Conservation (phyloP, 2,329 filamentous ascomycete species). For the Zymoseptoria tritici region DNA sequence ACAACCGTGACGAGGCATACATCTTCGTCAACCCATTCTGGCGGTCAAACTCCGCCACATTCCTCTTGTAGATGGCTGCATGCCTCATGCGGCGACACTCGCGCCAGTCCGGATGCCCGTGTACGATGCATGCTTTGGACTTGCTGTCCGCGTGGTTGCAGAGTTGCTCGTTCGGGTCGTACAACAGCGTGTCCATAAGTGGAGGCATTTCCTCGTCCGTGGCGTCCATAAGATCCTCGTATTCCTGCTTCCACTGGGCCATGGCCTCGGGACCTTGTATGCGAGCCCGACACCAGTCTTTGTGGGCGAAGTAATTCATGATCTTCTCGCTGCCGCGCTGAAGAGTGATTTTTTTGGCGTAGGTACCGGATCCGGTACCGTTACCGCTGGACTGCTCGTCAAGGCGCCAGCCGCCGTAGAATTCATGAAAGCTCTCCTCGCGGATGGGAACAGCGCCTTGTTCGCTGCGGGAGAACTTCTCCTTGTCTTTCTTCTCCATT, state of each 20-base stretch:
- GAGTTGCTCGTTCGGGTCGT: neutral
- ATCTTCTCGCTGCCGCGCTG: constrained; percentile 4
- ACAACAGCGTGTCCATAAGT: constrained; percentile 4
- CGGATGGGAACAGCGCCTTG: constrained; percentile 9
- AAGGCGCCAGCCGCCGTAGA: constrained; percentile 7
- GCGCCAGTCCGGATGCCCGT: constrained; percentile 11
- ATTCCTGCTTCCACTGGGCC: constrained; percentile 1
- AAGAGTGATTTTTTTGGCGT: constrained; percentile 12
- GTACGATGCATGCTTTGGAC: constrained; percentile 7
- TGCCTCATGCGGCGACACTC: constrained; percentile 6
- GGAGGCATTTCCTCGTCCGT: constrained; percentile 1
- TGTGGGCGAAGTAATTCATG: constrained; percentile 3
- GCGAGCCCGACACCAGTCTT: constrained; percentile 1
- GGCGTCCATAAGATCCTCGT: constrained; percentile 1
- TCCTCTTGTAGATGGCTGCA: neutral
- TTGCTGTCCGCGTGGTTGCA: constrained; percentile 6
- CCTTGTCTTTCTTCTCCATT: constrained; percentile 16
- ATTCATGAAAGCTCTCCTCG: constrained; percentile 8
- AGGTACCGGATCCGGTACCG: constrained; percentile 15
- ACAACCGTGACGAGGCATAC: neutral
- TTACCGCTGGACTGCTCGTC: constrained; percentile 16
- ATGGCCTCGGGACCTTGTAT: constrained; percentile 2
- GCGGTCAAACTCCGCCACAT: neutral
- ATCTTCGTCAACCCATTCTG: neutral
- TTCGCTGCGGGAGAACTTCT: constrained; percentile 11